phyloP scores from a whole-genome alignment of 257 asterid genomes.

The Petunia axillaris region DNA sequence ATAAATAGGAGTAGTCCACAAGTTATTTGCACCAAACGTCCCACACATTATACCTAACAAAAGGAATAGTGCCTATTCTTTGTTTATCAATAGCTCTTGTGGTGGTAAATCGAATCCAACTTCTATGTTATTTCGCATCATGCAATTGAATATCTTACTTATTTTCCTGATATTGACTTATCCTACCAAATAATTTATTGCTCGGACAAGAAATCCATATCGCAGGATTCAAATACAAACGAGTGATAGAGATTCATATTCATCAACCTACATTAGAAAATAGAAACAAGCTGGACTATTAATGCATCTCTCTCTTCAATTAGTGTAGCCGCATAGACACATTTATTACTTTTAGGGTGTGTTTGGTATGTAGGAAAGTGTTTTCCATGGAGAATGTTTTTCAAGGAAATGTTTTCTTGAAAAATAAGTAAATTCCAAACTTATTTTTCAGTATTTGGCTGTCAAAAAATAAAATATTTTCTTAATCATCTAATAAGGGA shows the following conservation, averaged over 20 bases:
- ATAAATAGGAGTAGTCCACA: neutral
- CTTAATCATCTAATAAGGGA: no score
- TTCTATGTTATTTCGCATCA: neutral
- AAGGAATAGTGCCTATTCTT: neutral
- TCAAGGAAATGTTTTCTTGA: no score
- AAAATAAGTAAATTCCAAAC: no score
- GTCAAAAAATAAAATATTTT: no score
- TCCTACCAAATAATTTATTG: neutral
- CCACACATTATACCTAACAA: neutral
- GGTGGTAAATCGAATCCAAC: neutral
- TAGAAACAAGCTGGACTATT: neutral
- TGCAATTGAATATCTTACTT: neutral
- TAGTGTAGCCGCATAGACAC: neutral
- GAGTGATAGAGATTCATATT: neutral
- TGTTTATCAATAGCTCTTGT: neutral
- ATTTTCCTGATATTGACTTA: neutral
- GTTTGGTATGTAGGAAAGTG: no score
- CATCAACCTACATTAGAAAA: neutral
- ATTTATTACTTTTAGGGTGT: neutral
- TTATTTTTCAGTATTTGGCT: no score
- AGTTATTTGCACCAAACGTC: slow-evolving; percentile 2
- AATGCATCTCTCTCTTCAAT: neutral
- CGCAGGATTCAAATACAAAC: neutral
- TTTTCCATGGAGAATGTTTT: no score
- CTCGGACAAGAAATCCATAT: neutral